A percentile compares a stretch with the other conserved stretches of the same genome.
These are phyloP conservation scores for Penicillium paneum DNA, from an alignment of 2,329 filamentous ascomycete species.

Conservation along the genomic window DNA sequence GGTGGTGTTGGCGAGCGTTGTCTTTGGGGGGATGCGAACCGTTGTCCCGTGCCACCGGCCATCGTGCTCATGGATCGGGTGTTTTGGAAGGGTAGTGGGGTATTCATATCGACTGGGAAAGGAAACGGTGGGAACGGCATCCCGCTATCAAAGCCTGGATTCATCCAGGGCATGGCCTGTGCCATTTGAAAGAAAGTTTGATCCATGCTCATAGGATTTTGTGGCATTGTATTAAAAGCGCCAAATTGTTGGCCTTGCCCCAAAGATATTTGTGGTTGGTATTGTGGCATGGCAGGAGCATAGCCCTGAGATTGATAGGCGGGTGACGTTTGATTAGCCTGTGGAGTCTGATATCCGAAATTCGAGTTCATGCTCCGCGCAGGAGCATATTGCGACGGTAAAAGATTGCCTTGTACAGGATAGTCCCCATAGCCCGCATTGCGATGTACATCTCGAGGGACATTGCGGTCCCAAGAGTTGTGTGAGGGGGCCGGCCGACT, in stretches of 20 bases:
- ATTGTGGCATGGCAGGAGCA: background rate
- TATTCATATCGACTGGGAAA: constrained; percentile 9
- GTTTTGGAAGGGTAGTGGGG: constrained; percentile 10
- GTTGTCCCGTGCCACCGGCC: constrained; percentile 1
- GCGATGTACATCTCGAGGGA: background rate
- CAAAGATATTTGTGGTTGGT: background rate
- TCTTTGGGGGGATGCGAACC: constrained; percentile 1
- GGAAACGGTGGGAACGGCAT: constrained; percentile 4
- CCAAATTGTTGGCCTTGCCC: constrained; percentile 2
- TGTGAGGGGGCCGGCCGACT: background rate
- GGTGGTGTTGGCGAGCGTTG: constrained; percentile 12
- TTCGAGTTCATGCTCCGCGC: background rate
- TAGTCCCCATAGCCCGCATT: background rate
- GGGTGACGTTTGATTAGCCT: background rate
- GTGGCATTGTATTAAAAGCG: constrained; percentile 6
- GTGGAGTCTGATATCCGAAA: background rate
- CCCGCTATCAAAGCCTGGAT: background rate
- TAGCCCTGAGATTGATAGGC: background rate
- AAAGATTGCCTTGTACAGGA: background rate
- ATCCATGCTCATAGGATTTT: constrained; percentile 4
- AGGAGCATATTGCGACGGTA: background rate
- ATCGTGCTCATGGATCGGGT: constrained; percentile 18
- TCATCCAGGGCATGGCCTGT: constrained; percentile 1
- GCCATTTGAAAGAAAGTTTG: constrained; percentile 8
- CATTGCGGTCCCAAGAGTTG: background rate